Conservation (phyloP, 2,329 filamentous ascomycete species). For the Penicillium sp. region DNA sequence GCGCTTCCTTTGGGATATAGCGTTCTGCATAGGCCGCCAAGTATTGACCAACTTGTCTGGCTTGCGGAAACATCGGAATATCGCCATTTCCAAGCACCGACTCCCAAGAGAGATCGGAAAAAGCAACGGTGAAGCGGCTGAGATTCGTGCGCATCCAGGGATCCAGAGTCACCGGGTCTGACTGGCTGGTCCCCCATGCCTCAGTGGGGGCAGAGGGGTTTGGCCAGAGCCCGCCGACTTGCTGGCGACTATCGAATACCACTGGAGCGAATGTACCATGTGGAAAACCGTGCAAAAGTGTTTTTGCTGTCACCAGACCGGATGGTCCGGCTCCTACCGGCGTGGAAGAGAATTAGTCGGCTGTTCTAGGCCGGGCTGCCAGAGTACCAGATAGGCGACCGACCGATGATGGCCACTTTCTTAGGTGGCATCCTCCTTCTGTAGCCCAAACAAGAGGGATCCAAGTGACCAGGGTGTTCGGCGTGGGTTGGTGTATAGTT, state of each 20-base stretch:
- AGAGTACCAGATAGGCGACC: constrained; percentile 4
- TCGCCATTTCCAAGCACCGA: constrained; percentile 44
- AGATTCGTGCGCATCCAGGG: constrained; percentile 66
- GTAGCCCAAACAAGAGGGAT: not conserved
- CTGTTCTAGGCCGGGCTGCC: not conserved
- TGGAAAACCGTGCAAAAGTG: constrained; percentile 65
- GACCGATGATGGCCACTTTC: constrained; percentile 59
- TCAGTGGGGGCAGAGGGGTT: constrained; percentile 13
- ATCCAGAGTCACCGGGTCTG: constrained; percentile 53
- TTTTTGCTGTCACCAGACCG: constrained; percentile 73
- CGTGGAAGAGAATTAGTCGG: constrained; percentile 35
- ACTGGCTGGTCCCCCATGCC: not conserved
- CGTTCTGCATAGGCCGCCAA: constrained; percentile 65
- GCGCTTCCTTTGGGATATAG: constrained; percentile 56
- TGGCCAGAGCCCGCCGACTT: constrained; percentile 81
- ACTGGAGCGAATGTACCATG: constrained; percentile 65
- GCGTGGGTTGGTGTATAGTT: not conserved
- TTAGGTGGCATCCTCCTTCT: constrained; percentile 35
- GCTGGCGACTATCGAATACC: constrained; percentile 68
- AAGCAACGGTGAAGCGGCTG: constrained; percentile 71
- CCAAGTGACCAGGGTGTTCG: not conserved
- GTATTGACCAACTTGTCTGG: constrained; percentile 77
- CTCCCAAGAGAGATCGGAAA: constrained; percentile 71
- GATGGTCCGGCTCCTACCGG: constrained; percentile 66
- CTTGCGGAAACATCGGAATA: constrained; percentile 70